Conservation (phyloP, 768 basidiomycete species). For the Rhodotorula graminis region DNA sequence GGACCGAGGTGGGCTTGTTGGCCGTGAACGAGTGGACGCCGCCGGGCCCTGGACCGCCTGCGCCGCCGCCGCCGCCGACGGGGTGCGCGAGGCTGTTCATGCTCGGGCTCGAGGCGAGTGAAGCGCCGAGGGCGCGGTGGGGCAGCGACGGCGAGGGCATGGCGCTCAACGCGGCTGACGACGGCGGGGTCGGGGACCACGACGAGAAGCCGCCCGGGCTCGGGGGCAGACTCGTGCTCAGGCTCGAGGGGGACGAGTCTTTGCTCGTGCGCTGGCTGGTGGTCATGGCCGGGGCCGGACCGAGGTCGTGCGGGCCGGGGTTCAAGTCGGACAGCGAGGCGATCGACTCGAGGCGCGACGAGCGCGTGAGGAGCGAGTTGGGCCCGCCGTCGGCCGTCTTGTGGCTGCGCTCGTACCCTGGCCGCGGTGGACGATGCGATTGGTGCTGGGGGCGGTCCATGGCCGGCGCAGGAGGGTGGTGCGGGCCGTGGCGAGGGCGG, state of each 20-base stretch:
- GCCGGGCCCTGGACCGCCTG: background rate
- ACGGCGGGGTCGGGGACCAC: background rate
- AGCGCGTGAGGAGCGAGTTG: constrained; percentile 4
- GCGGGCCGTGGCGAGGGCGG: no score
- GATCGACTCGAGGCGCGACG: constrained; percentile 17
- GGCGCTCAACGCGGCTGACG: background rate
- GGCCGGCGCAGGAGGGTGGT: no score
- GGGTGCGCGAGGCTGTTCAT: background rate
- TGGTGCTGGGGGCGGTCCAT: no score
- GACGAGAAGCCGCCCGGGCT: background rate
- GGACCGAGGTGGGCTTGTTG: background rate
- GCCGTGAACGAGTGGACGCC: background rate
- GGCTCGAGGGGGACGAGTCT: background rate
- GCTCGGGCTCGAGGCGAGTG: background rate
- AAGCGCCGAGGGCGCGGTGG: no score
- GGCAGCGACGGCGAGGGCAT: background rate
- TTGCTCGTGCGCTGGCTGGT: background rate
- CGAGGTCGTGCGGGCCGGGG: background rate
- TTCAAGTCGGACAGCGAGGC: constrained; percentile 7
- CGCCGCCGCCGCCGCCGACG: no score
- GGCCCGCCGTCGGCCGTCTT: background rate
- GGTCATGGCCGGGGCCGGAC: no score
- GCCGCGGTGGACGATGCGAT: background rate
- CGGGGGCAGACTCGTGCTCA: background rate
- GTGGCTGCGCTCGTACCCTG: background rate